These are phyloP conservation scores for Coleophoma cylindrospora DNA, from an alignment of 2,329 filamentous ascomycete species.

Conservation along the genomic window DNA sequence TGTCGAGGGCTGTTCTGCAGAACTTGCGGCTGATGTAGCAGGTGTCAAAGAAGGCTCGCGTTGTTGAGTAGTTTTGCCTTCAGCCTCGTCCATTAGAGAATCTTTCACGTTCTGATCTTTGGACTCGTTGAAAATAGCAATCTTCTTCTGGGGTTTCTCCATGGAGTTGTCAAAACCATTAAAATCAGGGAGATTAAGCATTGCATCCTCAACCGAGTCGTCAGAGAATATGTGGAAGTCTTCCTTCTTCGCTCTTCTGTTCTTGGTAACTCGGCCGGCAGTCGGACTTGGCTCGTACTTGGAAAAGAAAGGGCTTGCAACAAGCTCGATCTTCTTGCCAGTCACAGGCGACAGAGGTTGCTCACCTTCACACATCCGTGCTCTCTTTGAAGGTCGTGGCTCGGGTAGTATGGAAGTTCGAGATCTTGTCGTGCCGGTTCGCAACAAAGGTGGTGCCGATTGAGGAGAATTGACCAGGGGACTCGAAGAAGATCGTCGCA, in stretches of 20 bases:
- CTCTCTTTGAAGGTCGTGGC: conserved; percentile 42
- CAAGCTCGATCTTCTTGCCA: conserved; percentile 24
- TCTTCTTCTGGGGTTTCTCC: conserved; percentile 1
- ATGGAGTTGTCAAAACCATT: conserved; percentile 11
- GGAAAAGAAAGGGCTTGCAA: conserved; percentile 43
- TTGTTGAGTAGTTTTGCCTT: conserved; percentile 10
- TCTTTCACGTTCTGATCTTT: background rate
- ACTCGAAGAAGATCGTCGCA: conserved; percentile 15
- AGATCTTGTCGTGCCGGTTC: conserved; percentile 34
- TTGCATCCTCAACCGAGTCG: conserved; percentile 43
- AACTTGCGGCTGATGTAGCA: conserved; percentile 14
- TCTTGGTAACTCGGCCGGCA: conserved; percentile 26
- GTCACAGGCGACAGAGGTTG: conserved; percentile 26
- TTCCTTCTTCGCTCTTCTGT: conserved; percentile 35
- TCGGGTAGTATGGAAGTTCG: conserved; percentile 33
- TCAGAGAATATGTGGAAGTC: conserved; percentile 46
- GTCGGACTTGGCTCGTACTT: conserved; percentile 32
- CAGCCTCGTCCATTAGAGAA: background rate
- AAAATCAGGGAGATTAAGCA: conserved; percentile 36
- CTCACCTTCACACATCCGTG: conserved; percentile 42
- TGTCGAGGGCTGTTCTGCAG: conserved; percentile 16
- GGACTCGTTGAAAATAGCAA: background rate
- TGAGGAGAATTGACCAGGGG: conserved; percentile 27
- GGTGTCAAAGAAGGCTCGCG: conserved; percentile 15
- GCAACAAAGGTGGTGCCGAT: conserved; percentile 27